A percentile compares a stretch with the other conserved stretches of the same genome.
phyloP scores from a whole-genome alignment of 1,284 basidiomycete genomes.

The Pseudozyma flocculosa region DNA sequence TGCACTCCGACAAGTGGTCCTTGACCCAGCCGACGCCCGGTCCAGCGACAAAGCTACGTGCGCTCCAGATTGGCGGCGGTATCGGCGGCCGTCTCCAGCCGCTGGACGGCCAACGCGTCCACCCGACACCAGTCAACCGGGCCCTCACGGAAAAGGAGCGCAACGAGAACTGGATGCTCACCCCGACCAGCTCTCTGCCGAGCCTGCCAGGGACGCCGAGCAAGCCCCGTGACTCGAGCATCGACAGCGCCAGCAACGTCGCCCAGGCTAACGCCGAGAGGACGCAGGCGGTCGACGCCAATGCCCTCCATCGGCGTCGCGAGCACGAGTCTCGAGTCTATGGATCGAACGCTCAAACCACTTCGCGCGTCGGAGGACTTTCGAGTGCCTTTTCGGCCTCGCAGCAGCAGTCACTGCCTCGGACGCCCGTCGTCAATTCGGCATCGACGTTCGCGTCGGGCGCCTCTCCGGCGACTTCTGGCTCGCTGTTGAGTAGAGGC shows the following conservation, averaged over 20 bases:
- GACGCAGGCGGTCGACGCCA: too few species aligned
- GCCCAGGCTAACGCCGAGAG: too few species aligned
- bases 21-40: constrained; percentile 2
- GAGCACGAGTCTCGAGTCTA: too few species aligned
- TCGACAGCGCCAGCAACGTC: constrained; percentile 4
- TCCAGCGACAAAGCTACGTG: constrained; percentile 22
- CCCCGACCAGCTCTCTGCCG: constrained; percentile 41
- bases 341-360: too few species aligned
- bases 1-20: constrained; percentile 9
- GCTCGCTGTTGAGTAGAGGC: constrained; percentile 21
- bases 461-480: too few species aligned
- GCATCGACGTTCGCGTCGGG: too few species aligned
- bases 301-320: too few species aligned
- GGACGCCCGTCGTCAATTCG: too few species aligned
- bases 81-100: constrained; percentile 11
- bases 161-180: constrained; percentile 41
- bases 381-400: too few species aligned
- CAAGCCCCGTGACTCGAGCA: constrained; percentile 14
- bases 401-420: too few species aligned
- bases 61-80: constrained; percentile 18
- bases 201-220: constrained; percentile 42
- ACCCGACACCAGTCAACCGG: background rate
- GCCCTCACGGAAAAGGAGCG: constrained; percentile 5
- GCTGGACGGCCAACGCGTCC: background rate
- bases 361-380: too few species aligned